Base-by-base conservation (phyloP, 108 stramenopile species). In the Poteriospumella lacustris region DNA sequence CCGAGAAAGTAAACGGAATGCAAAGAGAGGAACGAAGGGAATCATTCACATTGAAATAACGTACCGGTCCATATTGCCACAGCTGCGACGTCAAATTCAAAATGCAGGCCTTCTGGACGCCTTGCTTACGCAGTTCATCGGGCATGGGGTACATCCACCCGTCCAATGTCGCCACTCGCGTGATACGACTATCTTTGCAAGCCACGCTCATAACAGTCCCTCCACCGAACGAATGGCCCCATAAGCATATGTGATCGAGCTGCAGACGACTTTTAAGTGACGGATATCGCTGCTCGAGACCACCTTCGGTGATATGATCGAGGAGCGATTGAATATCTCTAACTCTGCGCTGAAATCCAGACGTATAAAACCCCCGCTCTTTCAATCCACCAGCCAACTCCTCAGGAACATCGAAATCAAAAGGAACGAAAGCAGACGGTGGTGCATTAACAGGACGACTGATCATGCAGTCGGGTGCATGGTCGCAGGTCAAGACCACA, bases 51-150 rank as follows among this genome's bases (percentile, higher is more conserved):
- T n/a, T n/a, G n/a, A n/a, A n/a, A n/a, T n/a, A n/a, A n/a, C 52
- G 15, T 56, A 56, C 52, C 52, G 15, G 15, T 15, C 52, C 52
- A 19, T 24, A 19, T 56, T 19, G 15, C 52, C 52, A 56, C 24
- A 56, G 24, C 52, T 56, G 19, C 24, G 52, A 15, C 24, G 52
- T 56, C 24, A 56, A 26, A 42, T 0, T n/a, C 67, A 39, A 39
- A n/a, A n/a, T 24, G 0, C n/a, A 24, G n/a, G 19, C 41, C 19
- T 15, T 56, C 79, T 77, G 24, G 91, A 91, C 42, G 93, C 93
- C n/a, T 72, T 67, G 44, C 93, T 70, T 42, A 33, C 0, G 43
- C 31, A 2, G 1, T 3, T 42, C 59, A 2, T 76, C 76, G 58
- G 42, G 0, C 33, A 59, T 12, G 59, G 76, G 0, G 42, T 68